A percentile compares a stretch with the other conserved stretches of the same genome.
Evolutionary conservation across 768 basidiomycete genomes (phyloP).

Genomic region (Strobilomyces confusus): DNA sequence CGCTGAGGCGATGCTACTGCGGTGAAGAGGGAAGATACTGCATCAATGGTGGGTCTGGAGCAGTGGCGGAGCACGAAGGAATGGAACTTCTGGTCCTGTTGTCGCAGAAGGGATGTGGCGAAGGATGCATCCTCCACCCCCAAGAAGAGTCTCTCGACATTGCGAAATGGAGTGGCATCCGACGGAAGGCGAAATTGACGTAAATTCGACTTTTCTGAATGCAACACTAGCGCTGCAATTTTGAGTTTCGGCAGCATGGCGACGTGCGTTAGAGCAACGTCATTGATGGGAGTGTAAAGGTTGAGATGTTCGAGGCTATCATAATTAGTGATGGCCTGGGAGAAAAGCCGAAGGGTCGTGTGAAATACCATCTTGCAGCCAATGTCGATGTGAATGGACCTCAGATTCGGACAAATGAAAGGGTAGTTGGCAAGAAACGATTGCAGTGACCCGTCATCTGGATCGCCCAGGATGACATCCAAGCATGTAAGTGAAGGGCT

Average conservation of each 20-base stretch:
- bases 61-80: not conserved
- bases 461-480: not conserved
- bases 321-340: not conserved
- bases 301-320: not conserved
- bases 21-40: not conserved
- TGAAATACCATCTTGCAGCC: not conserved
- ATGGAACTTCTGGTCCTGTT: not conserved
- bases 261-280: not conserved
- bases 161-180: not conserved
- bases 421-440: not conserved
- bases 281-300: not conserved
- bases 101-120: not conserved
- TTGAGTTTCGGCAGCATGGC: not conserved
- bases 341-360: not conserved
- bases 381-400: not conserved
- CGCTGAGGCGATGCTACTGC: not conserved
- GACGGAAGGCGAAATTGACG: not conserved
- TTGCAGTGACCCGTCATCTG: not conserved
- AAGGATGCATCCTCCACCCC: not conserved
- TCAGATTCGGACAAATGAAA: not conserved
- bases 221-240: not conserved
- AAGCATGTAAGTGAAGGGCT: not conserved
- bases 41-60: not conserved
- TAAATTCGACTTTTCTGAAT: not conserved
- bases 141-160: not conserved